Evolutionary conservation across 345 rosid species (phyloP).

Genomic region (Brassica cretica): DNA sequence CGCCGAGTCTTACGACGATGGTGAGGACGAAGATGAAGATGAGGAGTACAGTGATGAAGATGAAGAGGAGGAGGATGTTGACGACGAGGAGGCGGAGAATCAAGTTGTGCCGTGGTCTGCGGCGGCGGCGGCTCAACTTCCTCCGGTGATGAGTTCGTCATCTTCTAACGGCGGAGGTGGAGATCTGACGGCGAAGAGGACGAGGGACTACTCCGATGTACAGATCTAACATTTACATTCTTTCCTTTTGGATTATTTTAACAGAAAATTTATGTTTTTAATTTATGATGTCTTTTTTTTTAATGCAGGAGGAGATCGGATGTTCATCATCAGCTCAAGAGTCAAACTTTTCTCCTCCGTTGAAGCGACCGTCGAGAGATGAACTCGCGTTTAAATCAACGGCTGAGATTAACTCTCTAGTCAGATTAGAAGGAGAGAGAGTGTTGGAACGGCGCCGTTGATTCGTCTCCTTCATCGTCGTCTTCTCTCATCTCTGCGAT

Average conservation of each 20-base stretch:
- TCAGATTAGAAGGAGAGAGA: constrained; percentile 40
- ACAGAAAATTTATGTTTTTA: neutral
- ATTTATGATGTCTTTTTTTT: neutral
- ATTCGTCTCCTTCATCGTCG: constrained; percentile 25
- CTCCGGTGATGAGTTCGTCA: constrained; percentile 46
- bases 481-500: constrained; percentile 38
- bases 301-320: constrained; percentile 57
- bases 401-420: constrained; percentile 40
- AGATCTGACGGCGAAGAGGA: constrained; percentile 43
- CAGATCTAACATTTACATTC: constrained; percentile 7
- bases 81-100: constrained; percentile 52
- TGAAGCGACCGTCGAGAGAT: constrained; percentile 19
- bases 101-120: constrained; percentile 57
- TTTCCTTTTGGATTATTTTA: neutral
- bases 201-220: constrained; percentile 62
- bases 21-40: constrained; percentile 31
- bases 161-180: constrained; percentile 42
- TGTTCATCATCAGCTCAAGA: constrained; percentile 53
- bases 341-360: constrained; percentile 27
- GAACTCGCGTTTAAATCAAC: constrained; percentile 46
- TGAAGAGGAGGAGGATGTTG: constrained; percentile 36
- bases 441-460: constrained; percentile 27
- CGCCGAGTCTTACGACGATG: constrained; percentile 38
- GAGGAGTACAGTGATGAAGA: constrained; percentile 34
- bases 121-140: constrained; percentile 35